Percentiles rank a stretch among this genome's conserved stretches.
These are phyloP conservation scores for Nicotiana rustica DNA, from an alignment of 305 asterid genomes.

Conservation along the genomic window DNA sequence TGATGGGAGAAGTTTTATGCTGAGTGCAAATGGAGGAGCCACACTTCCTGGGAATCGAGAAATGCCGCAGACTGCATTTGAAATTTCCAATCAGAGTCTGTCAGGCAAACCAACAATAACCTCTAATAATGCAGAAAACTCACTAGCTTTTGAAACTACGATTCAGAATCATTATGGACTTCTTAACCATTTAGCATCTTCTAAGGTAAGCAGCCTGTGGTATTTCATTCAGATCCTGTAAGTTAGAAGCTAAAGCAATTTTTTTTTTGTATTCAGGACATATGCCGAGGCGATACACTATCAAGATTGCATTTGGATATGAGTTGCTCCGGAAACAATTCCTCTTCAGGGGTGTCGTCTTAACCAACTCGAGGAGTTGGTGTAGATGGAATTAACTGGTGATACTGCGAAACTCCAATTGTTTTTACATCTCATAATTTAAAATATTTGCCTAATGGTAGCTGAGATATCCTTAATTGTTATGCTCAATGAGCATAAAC, in stretches of 20 bases:
- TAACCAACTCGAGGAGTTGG: constrained; percentile 40
- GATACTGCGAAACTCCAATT: constrained; percentile 41
- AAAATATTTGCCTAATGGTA: constrained; percentile 39
- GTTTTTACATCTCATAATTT: constrained; percentile 41
- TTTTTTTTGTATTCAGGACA: constrained; percentile 55
- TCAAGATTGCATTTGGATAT: constrained; percentile 75
- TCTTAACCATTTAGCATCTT: constrained; percentile 63
- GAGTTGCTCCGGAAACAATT: constrained; percentile 79
- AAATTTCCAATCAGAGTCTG: constrained; percentile 48
- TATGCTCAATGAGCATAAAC: constrained; percentile 42
- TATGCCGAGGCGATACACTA: constrained; percentile 66
- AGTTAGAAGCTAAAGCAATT: constrained; percentile 1
- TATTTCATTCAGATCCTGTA: constrained; percentile 2
- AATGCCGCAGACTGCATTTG: constrained; percentile 54
- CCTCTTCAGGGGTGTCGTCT: constrained; percentile 78
- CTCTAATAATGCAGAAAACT: constrained; percentile 48
- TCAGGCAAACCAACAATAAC: constrained; percentile 56
- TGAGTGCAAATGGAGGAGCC: constrained; percentile 56
- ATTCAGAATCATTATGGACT: constrained; percentile 67
- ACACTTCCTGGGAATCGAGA: constrained; percentile 57
- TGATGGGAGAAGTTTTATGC: constrained; percentile 57
- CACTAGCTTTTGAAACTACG: constrained; percentile 55
- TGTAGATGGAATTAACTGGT: constrained; percentile 37
- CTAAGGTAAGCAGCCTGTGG: constrained; percentile 59
- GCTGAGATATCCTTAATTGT: constrained; percentile 39